These are phyloP conservation scores for Penicillium mononematosum DNA, from an alignment of 495 filamentous ascomycete genomes.

Conservation along the genomic window DNA sequence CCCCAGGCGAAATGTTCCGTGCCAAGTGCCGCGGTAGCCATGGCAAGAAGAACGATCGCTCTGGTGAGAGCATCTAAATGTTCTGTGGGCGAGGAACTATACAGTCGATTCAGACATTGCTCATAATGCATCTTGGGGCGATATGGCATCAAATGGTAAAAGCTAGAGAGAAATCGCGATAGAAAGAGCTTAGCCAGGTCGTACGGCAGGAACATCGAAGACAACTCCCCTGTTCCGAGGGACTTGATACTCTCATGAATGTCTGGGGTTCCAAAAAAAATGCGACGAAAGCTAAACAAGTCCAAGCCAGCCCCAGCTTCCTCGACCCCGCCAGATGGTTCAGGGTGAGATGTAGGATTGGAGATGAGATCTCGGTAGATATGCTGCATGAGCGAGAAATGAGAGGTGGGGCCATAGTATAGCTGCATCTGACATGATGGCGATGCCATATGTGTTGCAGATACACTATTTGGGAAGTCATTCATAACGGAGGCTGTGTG, in stretches of 20 bases:
- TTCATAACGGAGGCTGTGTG: slow-evolving; percentile 28
- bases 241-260: slow-evolving; percentile 26
- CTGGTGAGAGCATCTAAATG: slow-evolving; percentile 29
- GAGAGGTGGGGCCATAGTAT: slow-evolving; percentile 48
- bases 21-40: slow-evolving; percentile 36
- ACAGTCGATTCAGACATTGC: slow-evolving; percentile 34
- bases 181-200: slow-evolving; percentile 38
- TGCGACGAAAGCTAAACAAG: slow-evolving; percentile 44
- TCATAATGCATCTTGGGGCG: slow-evolving; percentile 30
- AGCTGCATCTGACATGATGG: slow-evolving; percentile 46
- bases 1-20: slow-evolving; percentile 41
- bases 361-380: slow-evolving; percentile 42
- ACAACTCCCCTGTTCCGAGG: slow-evolving; percentile 18
- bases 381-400: slow-evolving; percentile 48
- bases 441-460: slow-evolving; percentile 46
- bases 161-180: slow-evolving; percentile 32
- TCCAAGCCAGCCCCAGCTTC: slow-evolving; percentile 47
- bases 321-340: slow-evolving; percentile 37
- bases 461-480: slow-evolving; percentile 42
- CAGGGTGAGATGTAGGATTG: slow-evolving; percentile 24
- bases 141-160: slow-evolving; percentile 38
- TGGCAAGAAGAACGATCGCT: slow-evolving; percentile 31
- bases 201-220: slow-evolving; percentile 39
- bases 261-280: slow-evolving; percentile 47
- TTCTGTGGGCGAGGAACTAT: slow-evolving; percentile 22